Base-by-base conservation (phyloP, 257 asterid genomes). In the Ballota nigra region DNA sequence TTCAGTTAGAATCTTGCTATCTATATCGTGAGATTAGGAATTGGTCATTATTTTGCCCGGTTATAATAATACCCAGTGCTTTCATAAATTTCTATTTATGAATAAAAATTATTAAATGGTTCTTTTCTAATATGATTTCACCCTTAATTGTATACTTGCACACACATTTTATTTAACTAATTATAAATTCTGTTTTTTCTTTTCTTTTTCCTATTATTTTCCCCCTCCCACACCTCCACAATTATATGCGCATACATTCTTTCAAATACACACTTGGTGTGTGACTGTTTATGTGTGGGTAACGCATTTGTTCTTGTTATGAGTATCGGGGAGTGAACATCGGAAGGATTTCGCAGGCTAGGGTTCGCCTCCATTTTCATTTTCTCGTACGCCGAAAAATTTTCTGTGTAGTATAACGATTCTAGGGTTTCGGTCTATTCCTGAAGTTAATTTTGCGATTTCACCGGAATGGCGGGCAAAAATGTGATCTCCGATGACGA, bases 401-500 rank as follows among this genome's bases (percentile, higher is more conserved):
- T 22, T 4, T 4, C 68, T 8, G 59, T 26, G 73, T 31, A 23
- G 9, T 23, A 0, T 12, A n/a, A 40, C 51, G 69, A 31, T 45
- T 72, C 75, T 85, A 86, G 89, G 89, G 88, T 83, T 84, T 81
- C 63, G 53, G 40, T 41, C 63, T 58, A 24, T 75, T 75, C 70
- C 69, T 71, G 75, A 76, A 63, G 51, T 41, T 33, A 8, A 16
- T 53, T 72, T 38, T 22, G 66, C 76, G 24, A 24, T 68, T 73
- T 66, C 43, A 9, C 34, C 69, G 51, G 15, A 78, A 89, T 88
- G 98, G 92, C 77, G 18, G 92, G 97, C 26, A 85, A 81, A 56
- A 75, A 71, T 51, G 92, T 90, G 76, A 83, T 90, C 68, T 86
- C 96, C 53, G 97, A 92, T 60, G 97, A 89, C 69, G 96, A 89